Conservation (phyloP, 1,284 basidiomycete species). For the Megacollybia platyphylla region DNA sequence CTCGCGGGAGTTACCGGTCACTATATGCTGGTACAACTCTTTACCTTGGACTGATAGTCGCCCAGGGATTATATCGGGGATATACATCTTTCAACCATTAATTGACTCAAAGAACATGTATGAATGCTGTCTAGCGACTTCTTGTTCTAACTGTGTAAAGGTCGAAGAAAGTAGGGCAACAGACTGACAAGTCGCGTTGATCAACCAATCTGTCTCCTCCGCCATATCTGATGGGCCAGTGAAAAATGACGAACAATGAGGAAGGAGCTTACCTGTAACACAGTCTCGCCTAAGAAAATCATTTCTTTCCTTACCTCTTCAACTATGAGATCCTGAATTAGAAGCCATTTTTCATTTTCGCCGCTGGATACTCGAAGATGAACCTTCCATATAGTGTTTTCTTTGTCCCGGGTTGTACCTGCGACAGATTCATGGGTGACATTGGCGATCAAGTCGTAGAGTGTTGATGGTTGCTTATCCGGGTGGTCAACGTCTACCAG, state of each 20-base stretch:
- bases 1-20: not conserved
- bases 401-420: conserved; percentile 84
- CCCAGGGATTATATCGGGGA: conserved; percentile 44
- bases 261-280: conserved; percentile 61
- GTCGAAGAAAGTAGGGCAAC: conserved; percentile 2
- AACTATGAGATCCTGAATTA: conserved; percentile 94
- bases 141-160: conserved; percentile 4
- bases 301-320: conserved; percentile 93
- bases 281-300: conserved; percentile 95
- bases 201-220: conserved; percentile 25
- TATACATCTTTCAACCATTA: conserved; percentile 46
- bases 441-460: conserved; percentile 94
- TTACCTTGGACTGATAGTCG: too few relatives aligned
- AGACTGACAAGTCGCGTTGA: too few relatives aligned
- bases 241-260: conserved; percentile 4
- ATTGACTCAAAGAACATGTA: conserved; percentile 14
- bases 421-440: conserved; percentile 91
- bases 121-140: conserved; percentile 6
- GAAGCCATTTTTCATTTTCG: conserved; percentile 89
- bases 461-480: conserved; percentile 41
- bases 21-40: not conserved
- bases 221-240: conserved; percentile 47
- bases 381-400: conserved; percentile 84
- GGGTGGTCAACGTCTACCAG: conserved; percentile 64
- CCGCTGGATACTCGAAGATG: conserved; percentile 73